Base-by-base conservation (phyloP, 257 asterid species). In the Thymus mandschuricus region DNA sequence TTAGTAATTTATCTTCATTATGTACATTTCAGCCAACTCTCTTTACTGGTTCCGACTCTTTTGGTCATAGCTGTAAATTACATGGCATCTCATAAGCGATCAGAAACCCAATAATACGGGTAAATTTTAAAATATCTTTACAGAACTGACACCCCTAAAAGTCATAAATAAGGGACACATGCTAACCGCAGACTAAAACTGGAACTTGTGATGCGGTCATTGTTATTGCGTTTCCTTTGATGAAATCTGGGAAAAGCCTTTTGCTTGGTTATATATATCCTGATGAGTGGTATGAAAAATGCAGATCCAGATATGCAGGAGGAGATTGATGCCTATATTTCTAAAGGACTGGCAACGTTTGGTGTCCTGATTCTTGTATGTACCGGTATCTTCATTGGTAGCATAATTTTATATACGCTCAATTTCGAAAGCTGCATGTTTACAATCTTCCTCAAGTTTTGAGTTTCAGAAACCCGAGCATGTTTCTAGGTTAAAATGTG, bases 291-390 rank as follows among this genome's bases (percentile, higher is more conserved):
- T 79, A 63, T 71, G 81, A 33, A 11, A 70, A 77, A 73, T 88
- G 86, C 91, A 95, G 99, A 92, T 58, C 87, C 84, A 10, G 96
- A 88, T 40, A 92, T 92, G 99, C 98, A 89, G 79, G 81, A 72
- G 83, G 97, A 92, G 83, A 95, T 95, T 45, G 91, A 92, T 78
- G 58, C 89, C 60, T 82, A 86, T 78, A 72, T 88, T 49, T 78
- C 90, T 67, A 72, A 86, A 78, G 96, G 99, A 81, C 84, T 76
- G 71, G 97, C 96, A 43, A 71, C 84, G 58, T 92, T 92, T 82
- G 59, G 66, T 71, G 89, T 95, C 81, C 83, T 81, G 49, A 86
- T 88, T 78, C 86, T 92, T 70, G 99, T 95, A 87, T 34, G 95
- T 83, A 70, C 27, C 71, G 60, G 54, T 69, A 73, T 58, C 11